A percentile compares a stretch with the other conserved stretches of the same genome.
Conservation (phyloP, 345 rosid species). For the Toxicodendron radicans region DNA sequence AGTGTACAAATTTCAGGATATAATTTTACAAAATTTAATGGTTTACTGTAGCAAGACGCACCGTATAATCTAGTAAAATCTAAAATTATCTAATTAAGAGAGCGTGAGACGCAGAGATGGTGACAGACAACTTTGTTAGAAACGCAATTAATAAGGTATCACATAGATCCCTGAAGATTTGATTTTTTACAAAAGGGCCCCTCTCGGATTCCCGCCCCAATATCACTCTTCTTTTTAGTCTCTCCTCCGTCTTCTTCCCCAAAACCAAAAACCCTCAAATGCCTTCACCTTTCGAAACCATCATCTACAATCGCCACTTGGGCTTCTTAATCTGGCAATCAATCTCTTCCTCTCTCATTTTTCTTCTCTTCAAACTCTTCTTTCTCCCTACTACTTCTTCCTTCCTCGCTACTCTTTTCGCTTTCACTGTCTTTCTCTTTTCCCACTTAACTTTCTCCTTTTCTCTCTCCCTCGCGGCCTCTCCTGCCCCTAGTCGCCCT, state of each 20-base stretch:
- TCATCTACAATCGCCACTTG: conserved; percentile 7
- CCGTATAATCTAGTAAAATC: too few species aligned
- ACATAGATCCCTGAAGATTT: too few species aligned
- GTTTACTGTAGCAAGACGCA: too few species aligned
- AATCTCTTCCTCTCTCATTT: conserved; percentile 5
- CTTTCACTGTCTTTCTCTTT: background rate
- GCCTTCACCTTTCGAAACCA: background rate
- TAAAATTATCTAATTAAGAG: too few species aligned
- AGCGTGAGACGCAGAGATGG: too few species aligned
- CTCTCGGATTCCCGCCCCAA: background rate
- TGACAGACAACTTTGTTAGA: too few species aligned
- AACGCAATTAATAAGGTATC: too few species aligned
- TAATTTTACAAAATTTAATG: too few species aligned
- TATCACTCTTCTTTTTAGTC: background rate
- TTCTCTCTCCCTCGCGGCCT: background rate
- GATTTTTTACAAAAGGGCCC: background rate
- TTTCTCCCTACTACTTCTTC: background rate
- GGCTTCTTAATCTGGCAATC: conserved; percentile 17
- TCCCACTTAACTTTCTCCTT: conserved; percentile 8
- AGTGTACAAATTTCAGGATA: too few species aligned
- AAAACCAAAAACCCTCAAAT: background rate
- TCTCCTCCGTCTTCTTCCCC: background rate
- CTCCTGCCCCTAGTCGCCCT: conserved; percentile 15
- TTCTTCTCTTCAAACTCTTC: conserved; percentile 2
- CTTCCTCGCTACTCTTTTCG: background rate